Base-by-base conservation (phyloP, 352 stramenopile species). In the Phytophthora boehmeriae region DNA sequence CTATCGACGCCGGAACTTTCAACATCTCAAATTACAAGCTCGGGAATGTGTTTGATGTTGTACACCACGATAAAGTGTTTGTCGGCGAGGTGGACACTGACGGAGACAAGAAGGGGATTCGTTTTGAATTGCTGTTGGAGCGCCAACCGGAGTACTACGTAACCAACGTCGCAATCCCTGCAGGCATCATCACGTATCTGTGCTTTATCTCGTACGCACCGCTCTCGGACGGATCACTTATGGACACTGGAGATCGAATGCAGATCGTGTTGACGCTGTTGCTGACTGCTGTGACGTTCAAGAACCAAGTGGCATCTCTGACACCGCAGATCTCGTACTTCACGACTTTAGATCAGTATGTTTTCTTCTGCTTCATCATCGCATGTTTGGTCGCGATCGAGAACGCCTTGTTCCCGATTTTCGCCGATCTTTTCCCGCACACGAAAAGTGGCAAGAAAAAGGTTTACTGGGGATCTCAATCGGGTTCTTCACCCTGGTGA, bases 311-410 rank as follows among this genome's bases (percentile, higher is more conserved):
- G 1, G 68, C 73, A 20, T 67, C 63, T 1, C 41, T 80, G 0
- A 78, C 87, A 5, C 81, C 81, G 10, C 73, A 87, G 35, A 74
- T 91, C 2, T 83, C 79, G 48, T 91, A 91, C 42, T 81, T 87
- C 32, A 89, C 82, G 30, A 71, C 68, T 11, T 53, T 89, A n/a
- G 80, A 89, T 53, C 65, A 73, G 47, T 89, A 88, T 38, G 75
- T 89, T 2, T 84, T 82, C 39, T 85, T 87, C 59, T 87, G 77
- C 68, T 89, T 89, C 54, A 57, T 87, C 5, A 68, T 87, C 32
- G 63, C 78, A 6, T 84, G 64, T 17, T 22, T 78, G 10, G 76
- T 89, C 11, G 77, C 75, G 19, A 42, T 89, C 23, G 80, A 86
- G 57, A 89, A 87, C 43, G 72, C 79, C 1, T 50, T 87, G 1